A percentile compares a stretch with the other conserved stretches of the same genome.
These are phyloP conservation scores for Halophytophthora batemanensis DNA, from an alignment of 352 stramenopile species.

Conservation along the genomic window DNA sequence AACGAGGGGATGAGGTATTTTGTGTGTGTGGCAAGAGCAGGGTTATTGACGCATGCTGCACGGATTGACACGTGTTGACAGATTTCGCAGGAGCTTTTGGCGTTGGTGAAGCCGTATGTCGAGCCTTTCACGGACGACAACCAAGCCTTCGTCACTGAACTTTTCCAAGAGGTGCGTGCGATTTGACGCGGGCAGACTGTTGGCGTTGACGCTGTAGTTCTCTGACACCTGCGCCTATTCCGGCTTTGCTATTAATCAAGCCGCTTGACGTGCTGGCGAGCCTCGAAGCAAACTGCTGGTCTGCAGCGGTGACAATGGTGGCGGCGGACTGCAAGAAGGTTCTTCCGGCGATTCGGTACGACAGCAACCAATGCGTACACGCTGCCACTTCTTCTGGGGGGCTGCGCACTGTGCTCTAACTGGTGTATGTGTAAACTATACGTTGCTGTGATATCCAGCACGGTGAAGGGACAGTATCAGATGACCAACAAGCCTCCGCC, in stretches of 20 bases:
- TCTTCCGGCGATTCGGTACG: constrained; percentile 73
- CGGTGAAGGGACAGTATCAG: constrained; percentile 87
- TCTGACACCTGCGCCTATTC: not conserved
- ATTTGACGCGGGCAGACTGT: not conserved
- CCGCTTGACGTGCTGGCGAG: constrained; percentile 32
- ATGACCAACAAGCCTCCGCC: constrained; percentile 87
- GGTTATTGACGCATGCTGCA: not conserved
- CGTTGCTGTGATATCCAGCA: constrained; percentile 27
- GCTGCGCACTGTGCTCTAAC: too few species aligned
- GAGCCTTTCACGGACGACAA: constrained; percentile 43
- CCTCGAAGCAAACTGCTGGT: constrained; percentile 67
- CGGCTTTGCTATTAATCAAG: constrained; percentile 26
- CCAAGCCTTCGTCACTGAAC: constrained; percentile 41
- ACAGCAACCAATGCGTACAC: not conserved
- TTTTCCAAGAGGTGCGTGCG: constrained; percentile 37
- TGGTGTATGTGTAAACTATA: too few species aligned
- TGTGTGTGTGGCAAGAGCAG: not conserved
- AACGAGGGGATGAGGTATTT: too few species aligned
- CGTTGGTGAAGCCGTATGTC: constrained; percentile 30
- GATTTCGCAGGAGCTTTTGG: constrained; percentile 51
- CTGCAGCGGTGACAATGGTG: constrained; percentile 49
- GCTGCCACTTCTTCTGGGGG: too few species aligned
- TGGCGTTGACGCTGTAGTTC: not conserved
- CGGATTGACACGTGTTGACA: constrained; percentile 14
- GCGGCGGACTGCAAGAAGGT: constrained; percentile 86